Base-by-base conservation (phyloP, 148 eudicot genomes). In the Vaccinium myrtillus region DNA sequence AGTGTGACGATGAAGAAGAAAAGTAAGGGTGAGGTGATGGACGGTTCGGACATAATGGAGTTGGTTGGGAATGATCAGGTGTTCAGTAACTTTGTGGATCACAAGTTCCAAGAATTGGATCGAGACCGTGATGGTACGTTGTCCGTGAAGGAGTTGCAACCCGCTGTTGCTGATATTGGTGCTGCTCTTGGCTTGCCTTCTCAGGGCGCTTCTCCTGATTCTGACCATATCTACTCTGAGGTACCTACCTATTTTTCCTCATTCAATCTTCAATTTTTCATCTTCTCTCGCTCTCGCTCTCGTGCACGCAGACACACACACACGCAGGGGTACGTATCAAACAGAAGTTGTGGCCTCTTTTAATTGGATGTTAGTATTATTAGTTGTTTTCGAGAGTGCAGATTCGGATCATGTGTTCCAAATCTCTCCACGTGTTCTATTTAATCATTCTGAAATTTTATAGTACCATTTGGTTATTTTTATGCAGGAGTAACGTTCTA, bases 161-260 rank as follows among this genome's bases (percentile, higher is more conserved):
- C 99, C 75, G 98, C 95, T 61, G 95, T 94, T 36, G 93, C 93
- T 61, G 94, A 94, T 87, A 89, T 94, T 49, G 99, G 97, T 63
- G 89, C 88, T 75, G 99, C 99, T 86, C 94, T 96, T 74, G 98
- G 98, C 55, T 90, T 96, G 80, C 97, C 98, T 76, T 74, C 92
- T 55, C 89, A 88, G 25, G 98, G 97, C 6, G 19, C 94, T 43
- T 90, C 97, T 14, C 84, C 93, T 59, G 87, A 92, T 2, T 92
- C 97, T 32, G 95, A 94, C 85, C 97, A 92, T 75, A 96, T 96
- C 88, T 96, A 96, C 75, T 89, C 94, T 56, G 91, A 96, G 99
- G 99, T 92, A 19, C 0, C 13, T 18, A 56, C 13, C n/a, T n/a
- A n/a, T n/a, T 21, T 58, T 71, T 4, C 6, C 46, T 43, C 46